Evolutionary conservation across 169 alveolate species (phyloP), one percentile per base, ranked within the genome.

Genomic region (Cryptosporidium muris): DNA sequence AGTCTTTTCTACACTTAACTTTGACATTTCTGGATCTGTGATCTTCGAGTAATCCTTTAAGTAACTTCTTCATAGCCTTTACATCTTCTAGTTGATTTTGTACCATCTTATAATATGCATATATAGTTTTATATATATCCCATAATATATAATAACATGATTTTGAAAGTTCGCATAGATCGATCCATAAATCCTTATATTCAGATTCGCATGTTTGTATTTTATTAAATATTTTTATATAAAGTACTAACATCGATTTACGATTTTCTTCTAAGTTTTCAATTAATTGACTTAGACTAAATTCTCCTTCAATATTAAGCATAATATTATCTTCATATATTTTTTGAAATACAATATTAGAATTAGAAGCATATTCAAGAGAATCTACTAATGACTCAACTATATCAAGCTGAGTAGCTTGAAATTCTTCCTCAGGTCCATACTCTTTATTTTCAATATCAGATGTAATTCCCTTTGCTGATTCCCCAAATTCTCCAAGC

Each of bases 171-270:
- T 47, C 60, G n/a, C 42, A 12, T 47, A 64, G 12, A 11, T 40
- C n/a, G 11, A n/a, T 8, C 11, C 80, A 2, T 64, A 60, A 11
- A 47, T 11, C 5, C 14, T n/a, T 64, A 64, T 45, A 42, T 47
- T 45, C 36, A 64, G 80, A 38, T 47, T 25, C 58, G 34, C 4
- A 6, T 45, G n/a, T 45, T 64, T 64, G 9, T n/a, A 47, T 45
- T 54, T 54, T 25, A 11, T n/a, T 45, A 64, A 64, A 7, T 60
- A 64, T 2, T 47, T 16, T 45, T 12, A 14, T 47, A 8, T 11
- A 64, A 42, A 45, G 0, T 2, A 45, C 9, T 11, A 42, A 64
- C 37, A n/a, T 34, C 48, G 7, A 8, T 16, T 14, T 2, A n/a
- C 36, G 80, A 64, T 9, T n/a, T 2, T 6, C 37, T 45, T 38